Conservation (phyloP, 2,329 filamentous ascomycete genomes). For the Paraconiothyrium sp. region DNA sequence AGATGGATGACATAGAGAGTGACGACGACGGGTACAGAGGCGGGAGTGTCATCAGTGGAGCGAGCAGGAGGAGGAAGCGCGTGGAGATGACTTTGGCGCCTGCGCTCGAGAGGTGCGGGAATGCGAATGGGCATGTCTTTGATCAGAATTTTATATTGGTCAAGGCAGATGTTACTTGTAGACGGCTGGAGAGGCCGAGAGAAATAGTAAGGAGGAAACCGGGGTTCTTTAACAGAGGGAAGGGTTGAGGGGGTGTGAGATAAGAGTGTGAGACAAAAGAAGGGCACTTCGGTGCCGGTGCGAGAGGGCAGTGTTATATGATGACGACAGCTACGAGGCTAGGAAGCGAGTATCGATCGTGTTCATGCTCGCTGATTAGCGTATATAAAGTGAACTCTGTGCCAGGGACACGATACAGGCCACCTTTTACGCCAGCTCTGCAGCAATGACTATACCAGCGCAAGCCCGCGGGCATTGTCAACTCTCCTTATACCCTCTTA, state of each 20-base stretch:
- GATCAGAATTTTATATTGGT: conserved; percentile 50
- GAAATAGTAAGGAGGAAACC: conserved; percentile 25
- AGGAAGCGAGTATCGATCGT: no score
- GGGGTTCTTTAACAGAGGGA: conserved; percentile 27
- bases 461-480: not conserved
- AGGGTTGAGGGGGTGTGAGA: not conserved
- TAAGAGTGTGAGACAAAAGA: no score
- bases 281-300: not conserved
- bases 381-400: not conserved
- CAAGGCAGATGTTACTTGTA: conserved; percentile 51
- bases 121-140: conserved; percentile 50
- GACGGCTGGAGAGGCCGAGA: conserved; percentile 39
- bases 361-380: no score
- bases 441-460: not conserved
- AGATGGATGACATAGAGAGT: conserved; percentile 50
- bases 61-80: conserved; percentile 6
- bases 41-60: conserved; percentile 4
- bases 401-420: not conserved
- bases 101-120: conserved; percentile 49
- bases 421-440: not conserved
- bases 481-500: not conserved
- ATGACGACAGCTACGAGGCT: not conserved
- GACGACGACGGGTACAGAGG: conserved; percentile 36
- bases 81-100: conserved; percentile 50
- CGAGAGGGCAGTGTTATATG: not conserved